Evolutionary conservation across 805 yeast species (phyloP), one percentile per base, ranked within the genome.

Genomic region (Barnettozyma pratensis): DNA sequence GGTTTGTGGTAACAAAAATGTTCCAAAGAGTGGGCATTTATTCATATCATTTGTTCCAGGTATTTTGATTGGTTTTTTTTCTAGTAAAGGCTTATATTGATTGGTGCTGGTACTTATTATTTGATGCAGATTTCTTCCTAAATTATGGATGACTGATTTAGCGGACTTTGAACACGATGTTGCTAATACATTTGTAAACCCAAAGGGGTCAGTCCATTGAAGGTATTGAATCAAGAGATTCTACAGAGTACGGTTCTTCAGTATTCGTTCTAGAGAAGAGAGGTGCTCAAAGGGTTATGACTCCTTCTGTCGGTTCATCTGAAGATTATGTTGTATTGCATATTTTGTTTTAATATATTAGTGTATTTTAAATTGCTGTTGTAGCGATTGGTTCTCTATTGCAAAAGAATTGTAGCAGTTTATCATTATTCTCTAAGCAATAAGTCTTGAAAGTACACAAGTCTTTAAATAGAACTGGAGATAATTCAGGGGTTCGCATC

Each of bases 21-120:
- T 87, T 12, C 90, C 95, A 25, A 66, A 69, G 37, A 92, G 89
- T 32, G 96, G 96, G 95, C n/a, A 74, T 78, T 43, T 70, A 77
- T 49, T 74, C 88, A 42, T 88, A 85, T 56, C 61, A 11, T 58
- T 80, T 67, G 79, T 85, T 50, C 74, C 80, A 53, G 92, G 92
- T 7, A 81, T 80, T 62, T 55, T 75, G 19, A 19, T 19, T 19
- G 19, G 3, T 19, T 19, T 19, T 19, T 19, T 19, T 19, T 19
- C 19, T 19, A 3, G 19, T 2, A 19, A 19, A 19, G 19, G 19
- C 19, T 19, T 2, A 19, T 19, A 19, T 19, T 19, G 26, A 65
- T 76, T 5, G 71, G 88, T 0, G 67, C 72, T 41, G 49, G 71
- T 4, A 68, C 78, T 7, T 79, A 83, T 63, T 73, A 75, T 9